Evolutionary conservation across 2,329 filamentous ascomycete genomes (phyloP).

Genomic region (Aspergillus terreus): DNA sequence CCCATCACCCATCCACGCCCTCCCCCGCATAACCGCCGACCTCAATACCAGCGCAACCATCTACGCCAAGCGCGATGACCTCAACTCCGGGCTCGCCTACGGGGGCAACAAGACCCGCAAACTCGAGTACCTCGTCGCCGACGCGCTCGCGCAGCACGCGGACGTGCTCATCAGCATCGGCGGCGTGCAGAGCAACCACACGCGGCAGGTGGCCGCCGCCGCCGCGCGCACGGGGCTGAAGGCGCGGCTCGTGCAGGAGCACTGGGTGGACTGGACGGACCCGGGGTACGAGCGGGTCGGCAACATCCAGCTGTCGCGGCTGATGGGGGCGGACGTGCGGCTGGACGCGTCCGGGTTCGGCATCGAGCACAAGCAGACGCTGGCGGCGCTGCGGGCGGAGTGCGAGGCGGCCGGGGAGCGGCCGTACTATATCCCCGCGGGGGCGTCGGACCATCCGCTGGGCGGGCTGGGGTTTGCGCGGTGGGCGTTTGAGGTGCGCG

Average conservation of each 20-base stretch:
- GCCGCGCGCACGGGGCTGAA: constrained; percentile 55
- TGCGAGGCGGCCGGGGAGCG: constrained; percentile 52
- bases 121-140: constrained; percentile 65
- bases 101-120: constrained; percentile 69
- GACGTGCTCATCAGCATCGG: constrained; percentile 65
- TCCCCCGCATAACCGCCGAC: constrained; percentile 61
- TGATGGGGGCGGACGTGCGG: constrained; percentile 63
- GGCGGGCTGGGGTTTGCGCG: constrained; percentile 68
- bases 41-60: constrained; percentile 56
- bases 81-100: constrained; percentile 64
- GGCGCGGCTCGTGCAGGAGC: constrained; percentile 57
- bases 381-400: constrained; percentile 53
- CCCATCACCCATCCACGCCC: constrained; percentile 64
- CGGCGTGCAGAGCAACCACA: constrained; percentile 68
- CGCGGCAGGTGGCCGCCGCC: constrained; percentile 62
- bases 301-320: constrained; percentile 66
- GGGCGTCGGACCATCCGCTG: constrained; percentile 66
- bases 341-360: constrained; percentile 61
- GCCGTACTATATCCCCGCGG: constrained; percentile 70
- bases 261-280: constrained; percentile 64
- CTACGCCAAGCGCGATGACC: constrained; percentile 70
- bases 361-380: constrained; percentile 64
- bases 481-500: constrained; percentile 66
- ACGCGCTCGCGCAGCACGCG: constrained; percentile 55
- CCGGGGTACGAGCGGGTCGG: constrained; percentile 61